Base-by-base conservation (phyloP, 768 basidiomycete species). In the Serendipita sp. region DNA sequence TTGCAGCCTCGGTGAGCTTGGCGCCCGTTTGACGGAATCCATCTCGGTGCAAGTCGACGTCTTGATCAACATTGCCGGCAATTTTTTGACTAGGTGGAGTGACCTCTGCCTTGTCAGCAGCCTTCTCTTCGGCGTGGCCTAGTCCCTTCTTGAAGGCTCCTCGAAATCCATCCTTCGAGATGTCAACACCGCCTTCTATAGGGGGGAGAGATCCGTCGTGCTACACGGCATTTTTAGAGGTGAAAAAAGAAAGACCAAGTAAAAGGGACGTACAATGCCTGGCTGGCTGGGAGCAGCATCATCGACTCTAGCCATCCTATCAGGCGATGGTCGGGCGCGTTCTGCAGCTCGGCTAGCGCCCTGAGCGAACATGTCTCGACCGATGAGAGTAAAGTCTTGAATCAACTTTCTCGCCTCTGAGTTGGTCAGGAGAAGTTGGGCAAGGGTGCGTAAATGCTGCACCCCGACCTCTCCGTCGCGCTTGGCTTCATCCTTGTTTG, bases 381-480 rank as follows among this genome's bases (percentile, higher is more conserved):
- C 88, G 58, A 91, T 84, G 65, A 85, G 73, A 8, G 83, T 80
- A 68, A 88, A 85, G 74, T 92, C 90, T 1, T 83, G 80, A 63
- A 94, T 75, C 34, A 96, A 84, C 73, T 96, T 95, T 70, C 92
- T 86, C 35, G 89, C 86, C 76, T 95, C 89, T 0, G 89, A 86
- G 76, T 99, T 99, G 72, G 94, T 95, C 67, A 92, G 79, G 70
- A 97, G 78, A 70, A 97, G 85, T 47, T 83, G 82, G 66, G 90
- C 78, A 54, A 99, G 81, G 0, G 92, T 93, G 68, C 93, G 89
- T 15, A 97, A 82, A 74, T 97, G 91, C 64, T 80, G 80, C 52
- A 88, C 82, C 23, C 91, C 91, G 73, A 83, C 72, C 66, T 85
- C 75, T 36, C 79, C 76, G 54, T 93, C 88, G n/a, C 77, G 72